phyloP scores from a whole-genome alignment of 306 rosid genomes.

The Corylus heterophylla region DNA sequence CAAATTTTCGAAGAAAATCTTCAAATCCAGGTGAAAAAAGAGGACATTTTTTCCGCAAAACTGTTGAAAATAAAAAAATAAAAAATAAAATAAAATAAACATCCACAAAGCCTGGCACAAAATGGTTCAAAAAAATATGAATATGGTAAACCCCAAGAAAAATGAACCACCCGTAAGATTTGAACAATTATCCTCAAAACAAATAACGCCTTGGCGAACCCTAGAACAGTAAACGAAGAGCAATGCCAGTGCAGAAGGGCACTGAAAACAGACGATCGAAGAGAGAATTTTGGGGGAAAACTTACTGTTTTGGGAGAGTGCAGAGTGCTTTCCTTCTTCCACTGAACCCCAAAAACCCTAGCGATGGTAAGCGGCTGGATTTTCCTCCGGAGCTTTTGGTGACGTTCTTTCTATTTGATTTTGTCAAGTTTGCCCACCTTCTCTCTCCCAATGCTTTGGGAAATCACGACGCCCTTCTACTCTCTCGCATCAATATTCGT shows the following conservation, averaged over 20 bases:
- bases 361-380: not conserved
- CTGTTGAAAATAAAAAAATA: not conserved
- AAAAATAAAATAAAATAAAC: not conserved
- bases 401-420: too few relatives aligned
- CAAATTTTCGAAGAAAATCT: not conserved
- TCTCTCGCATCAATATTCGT: too few relatives aligned
- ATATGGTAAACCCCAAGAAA: too few relatives aligned
- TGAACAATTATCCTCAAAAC: not conserved
- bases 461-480: too few relatives aligned
- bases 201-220: not conserved
- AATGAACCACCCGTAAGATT: not conserved
- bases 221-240: not conserved
- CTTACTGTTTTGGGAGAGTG: not conserved
- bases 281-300: slow-evolving; percentile 18
- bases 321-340: not conserved
- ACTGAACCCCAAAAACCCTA: slow-evolving; percentile 22
- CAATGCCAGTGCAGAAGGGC: not conserved
- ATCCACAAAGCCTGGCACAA: too few relatives aligned
- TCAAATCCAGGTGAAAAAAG: not conserved
- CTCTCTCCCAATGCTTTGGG: too few relatives aligned
- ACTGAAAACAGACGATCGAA: not conserved
- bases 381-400: too few relatives aligned
- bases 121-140: too few relatives aligned
- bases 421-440: too few relatives aligned
- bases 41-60: not conserved